phyloP scores from a whole-genome alignment of 164 flowering plant species.

The Platanus orientalis region DNA sequence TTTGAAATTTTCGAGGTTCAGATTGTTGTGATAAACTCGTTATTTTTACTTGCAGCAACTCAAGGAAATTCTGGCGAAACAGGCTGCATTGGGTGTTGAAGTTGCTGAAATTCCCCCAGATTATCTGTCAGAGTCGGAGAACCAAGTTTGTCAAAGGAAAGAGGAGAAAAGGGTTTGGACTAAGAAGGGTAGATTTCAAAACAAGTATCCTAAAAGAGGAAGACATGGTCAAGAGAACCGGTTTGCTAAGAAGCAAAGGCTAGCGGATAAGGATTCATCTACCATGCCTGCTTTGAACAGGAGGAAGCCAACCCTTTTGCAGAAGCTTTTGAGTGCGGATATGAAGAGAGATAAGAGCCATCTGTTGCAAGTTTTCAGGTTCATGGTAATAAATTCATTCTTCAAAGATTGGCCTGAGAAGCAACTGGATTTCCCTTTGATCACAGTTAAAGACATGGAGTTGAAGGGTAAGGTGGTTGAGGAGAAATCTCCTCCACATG shows the following conservation, averaged over 20 bases:
- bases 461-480: constrained; percentile 7
- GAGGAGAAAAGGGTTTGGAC: constrained; percentile 15
- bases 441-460: constrained; percentile 38
- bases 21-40: not conserved
- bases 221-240: constrained; percentile 26
- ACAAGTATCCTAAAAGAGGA: constrained; percentile 44
- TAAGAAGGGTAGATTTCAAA: constrained; percentile 41
- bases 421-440: constrained; percentile 52
- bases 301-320: constrained; percentile 58
- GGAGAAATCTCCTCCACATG: constrained; percentile 4
- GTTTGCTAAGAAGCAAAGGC: constrained; percentile 37
- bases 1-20: not conserved
- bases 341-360: constrained; percentile 58
- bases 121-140: constrained; percentile 56
- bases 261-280: constrained; percentile 20
- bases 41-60: constrained; percentile 61
- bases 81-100: constrained; percentile 87
- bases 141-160: constrained; percentile 19
- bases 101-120: constrained; percentile 80
- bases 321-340: constrained; percentile 78
- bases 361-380: constrained; percentile 74
- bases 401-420: constrained; percentile 62
- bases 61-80: constrained; percentile 79
- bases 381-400: constrained; percentile 68
- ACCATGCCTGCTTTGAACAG: constrained; percentile 15